Conservation (phyloP, 1,284 basidiomycete species). For the Ustilago trichophora region DNA sequence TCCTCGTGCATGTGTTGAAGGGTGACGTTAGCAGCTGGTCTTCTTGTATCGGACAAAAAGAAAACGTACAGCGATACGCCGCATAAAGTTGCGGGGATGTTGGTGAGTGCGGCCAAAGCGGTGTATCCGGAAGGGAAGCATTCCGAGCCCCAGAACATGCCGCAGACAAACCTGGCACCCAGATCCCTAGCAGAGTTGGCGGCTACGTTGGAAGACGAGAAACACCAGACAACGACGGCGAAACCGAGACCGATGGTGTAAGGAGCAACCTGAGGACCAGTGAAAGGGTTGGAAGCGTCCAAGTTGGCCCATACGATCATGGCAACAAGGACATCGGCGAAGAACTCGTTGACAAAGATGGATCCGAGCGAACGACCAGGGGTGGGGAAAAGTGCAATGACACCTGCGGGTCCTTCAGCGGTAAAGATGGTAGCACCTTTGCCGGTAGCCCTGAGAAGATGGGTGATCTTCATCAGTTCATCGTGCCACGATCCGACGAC, state of each 20-base stretch:
- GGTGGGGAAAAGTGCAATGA: constrained; percentile 54
- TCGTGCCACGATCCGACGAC: constrained; percentile 46
- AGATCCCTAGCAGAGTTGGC: constrained; percentile 57
- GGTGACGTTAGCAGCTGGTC: constrained; percentile 41
- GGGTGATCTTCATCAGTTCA: constrained; percentile 45
- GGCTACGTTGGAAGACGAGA: constrained; percentile 47
- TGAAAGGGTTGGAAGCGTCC: constrained; percentile 53
- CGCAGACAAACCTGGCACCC: constrained; percentile 50
- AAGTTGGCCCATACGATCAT: constrained; percentile 58
- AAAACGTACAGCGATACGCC: constrained; percentile 58
- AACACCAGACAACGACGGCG: constrained; percentile 54
- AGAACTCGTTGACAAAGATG: constrained; percentile 57
- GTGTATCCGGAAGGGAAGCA: constrained; percentile 56
- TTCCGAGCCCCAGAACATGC: constrained; percentile 47
- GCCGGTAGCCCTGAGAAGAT: constrained; percentile 30
- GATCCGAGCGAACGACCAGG: constrained; percentile 39
- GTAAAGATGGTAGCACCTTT: constrained; percentile 44
- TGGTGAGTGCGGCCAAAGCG: constrained; percentile 53
- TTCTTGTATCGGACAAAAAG: constrained; percentile 52
- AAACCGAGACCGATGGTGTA: constrained; percentile 56
- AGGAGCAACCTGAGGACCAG: constrained; percentile 43
- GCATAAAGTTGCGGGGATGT: constrained; percentile 50
- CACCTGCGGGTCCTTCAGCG: constrained; percentile 51
- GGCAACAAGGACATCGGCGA: constrained; percentile 50
- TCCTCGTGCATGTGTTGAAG: constrained; percentile 44